These are phyloP conservation scores for Aspergillus jensenii DNA, from an alignment of 2,329 filamentous ascomycete genomes.

Conservation along the genomic window DNA sequence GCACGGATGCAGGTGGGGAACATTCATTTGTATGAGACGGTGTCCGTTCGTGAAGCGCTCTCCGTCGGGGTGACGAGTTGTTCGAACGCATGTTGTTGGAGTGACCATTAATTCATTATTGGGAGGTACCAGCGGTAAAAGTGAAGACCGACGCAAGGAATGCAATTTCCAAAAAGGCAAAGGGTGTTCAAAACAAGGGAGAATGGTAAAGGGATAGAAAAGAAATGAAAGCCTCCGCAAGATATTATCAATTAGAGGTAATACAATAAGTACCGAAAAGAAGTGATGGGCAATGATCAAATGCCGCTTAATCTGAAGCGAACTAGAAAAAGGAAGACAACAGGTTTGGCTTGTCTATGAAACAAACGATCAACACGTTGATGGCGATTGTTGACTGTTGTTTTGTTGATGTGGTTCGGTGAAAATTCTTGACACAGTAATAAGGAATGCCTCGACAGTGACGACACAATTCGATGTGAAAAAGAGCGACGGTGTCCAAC, in stretches of 20 bases:
- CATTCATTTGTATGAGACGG: slow-evolving; percentile 47
- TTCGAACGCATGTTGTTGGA: slow-evolving; percentile 35
- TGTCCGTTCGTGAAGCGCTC: slow-evolving; percentile 47
- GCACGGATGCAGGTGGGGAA: slow-evolving; percentile 37
- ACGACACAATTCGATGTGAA: slow-evolving; percentile 19
- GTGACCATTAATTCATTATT: slow-evolving; percentile 32
- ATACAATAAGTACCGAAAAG: slow-evolving; percentile 10
- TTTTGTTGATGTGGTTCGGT: slow-evolving; percentile 23
- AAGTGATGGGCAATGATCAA: slow-evolving; percentile 11
- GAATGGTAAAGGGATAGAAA: slow-evolving; percentile 6
- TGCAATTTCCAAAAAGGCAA: slow-evolving; percentile 2
- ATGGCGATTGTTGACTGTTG: slow-evolving; percentile 17
- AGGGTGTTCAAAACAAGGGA: slow-evolving; percentile 5
- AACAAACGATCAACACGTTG: slow-evolving; percentile 10
- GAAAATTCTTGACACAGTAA: slow-evolving; percentile 23
- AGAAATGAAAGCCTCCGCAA: slow-evolving; percentile 4
- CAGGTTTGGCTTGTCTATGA: slow-evolving; percentile 7
- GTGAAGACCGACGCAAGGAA: slow-evolving; percentile 10
- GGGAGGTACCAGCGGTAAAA: slow-evolving; percentile 13
- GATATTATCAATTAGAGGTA: slow-evolving; percentile 11
- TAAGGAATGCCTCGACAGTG: slow-evolving; percentile 28
- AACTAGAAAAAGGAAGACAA: background rate
- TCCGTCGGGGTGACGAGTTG: slow-evolving; percentile 36
- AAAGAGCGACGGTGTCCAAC: slow-evolving; percentile 19
- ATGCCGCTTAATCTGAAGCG: slow-evolving; percentile 4